These are phyloP conservation scores for Rhynchospora tenuis DNA, from an alignment of 176 grass and related monocot species.

Conservation along the genomic window DNA sequence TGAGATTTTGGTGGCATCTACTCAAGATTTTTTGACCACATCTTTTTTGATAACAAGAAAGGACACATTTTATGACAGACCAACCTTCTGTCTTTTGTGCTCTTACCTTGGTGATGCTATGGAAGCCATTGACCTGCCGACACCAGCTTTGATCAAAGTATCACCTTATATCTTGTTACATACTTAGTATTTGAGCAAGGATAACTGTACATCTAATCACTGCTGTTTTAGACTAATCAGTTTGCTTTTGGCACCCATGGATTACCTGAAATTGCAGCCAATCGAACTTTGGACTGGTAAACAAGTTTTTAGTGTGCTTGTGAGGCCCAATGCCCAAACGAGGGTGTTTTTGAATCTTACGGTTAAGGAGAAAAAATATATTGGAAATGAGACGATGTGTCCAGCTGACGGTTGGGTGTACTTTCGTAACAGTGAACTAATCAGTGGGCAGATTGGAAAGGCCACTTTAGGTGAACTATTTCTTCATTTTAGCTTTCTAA, in stretches of 20 bases:
- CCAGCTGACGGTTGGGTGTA: constrained; percentile 84
- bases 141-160: constrained; percentile 83
- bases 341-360: constrained; percentile 86
- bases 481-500: not conserved
- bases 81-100: constrained; percentile 76
- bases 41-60: constrained; percentile 98
- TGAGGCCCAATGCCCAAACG: constrained; percentile 77
- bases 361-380: constrained; percentile 79
- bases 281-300: constrained; percentile 97
- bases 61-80: constrained; percentile 82
- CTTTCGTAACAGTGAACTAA: constrained; percentile 91
- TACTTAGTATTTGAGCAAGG: constrained; percentile 14
- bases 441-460: constrained; percentile 88
- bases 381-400: constrained; percentile 61
- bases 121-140: constrained; percentile 89
- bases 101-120: constrained; percentile 93
- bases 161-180: constrained; percentile 15
- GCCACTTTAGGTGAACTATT: constrained; percentile 67
- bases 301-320: constrained; percentile 85
- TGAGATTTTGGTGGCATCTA: constrained; percentile 92
- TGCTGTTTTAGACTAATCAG: constrained; percentile 17
- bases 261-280: constrained; percentile 47
- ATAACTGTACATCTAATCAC: constrained; percentile 13
- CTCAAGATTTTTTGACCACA: constrained; percentile 93
- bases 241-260: constrained; percentile 10